Evolutionary conservation across 1,284 basidiomycete genomes (phyloP).

Genomic region (Coniferiporia sulphurascens): DNA sequence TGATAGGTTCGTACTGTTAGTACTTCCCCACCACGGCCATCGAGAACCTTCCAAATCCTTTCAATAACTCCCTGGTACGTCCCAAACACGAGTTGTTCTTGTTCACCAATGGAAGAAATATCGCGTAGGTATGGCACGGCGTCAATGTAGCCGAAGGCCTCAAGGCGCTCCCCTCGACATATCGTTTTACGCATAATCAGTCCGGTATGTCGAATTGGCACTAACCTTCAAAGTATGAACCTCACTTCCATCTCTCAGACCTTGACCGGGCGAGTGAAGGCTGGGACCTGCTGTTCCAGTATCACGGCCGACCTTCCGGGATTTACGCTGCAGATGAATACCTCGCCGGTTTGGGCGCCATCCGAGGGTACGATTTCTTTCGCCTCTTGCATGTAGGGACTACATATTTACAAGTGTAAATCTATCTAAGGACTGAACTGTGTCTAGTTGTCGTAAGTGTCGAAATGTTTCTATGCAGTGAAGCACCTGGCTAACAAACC

Average conservation of each 20-base stretch:
- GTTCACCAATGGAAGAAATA: neutral
- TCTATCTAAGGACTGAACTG: constrained; percentile 40
- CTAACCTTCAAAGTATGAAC: neutral
- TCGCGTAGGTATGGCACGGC: constrained; percentile 42
- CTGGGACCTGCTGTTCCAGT: constrained; percentile 56
- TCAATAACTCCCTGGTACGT: constrained; percentile 17
- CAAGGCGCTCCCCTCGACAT: constrained; percentile 50
- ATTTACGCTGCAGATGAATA: constrained; percentile 58
- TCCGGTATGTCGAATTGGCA: constrained; percentile 33
- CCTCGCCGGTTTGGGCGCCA: constrained; percentile 49
- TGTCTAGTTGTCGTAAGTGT: constrained; percentile 51
- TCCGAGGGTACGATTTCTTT: constrained; percentile 40
- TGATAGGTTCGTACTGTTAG: constrained; percentile 23
- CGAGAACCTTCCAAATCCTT: constrained; percentile 31
- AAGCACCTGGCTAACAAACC: neutral
- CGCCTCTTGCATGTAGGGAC: neutral
- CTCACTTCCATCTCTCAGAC: constrained; percentile 29
- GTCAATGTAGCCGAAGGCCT: constrained; percentile 57
- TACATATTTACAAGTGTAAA: neutral
- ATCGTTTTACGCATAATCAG: constrained; percentile 53
- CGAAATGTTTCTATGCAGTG: neutral
- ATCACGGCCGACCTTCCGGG: constrained; percentile 55
- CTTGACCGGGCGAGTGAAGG: constrained; percentile 45
- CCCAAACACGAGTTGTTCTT: neutral
- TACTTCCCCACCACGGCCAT: constrained; percentile 38